A percentile compares a stretch with the other conserved stretches of the same genome.
phyloP scores from a whole-genome alignment of 192 early-diverging fungal genomes.

The Mortierella hygrophila region DNA sequence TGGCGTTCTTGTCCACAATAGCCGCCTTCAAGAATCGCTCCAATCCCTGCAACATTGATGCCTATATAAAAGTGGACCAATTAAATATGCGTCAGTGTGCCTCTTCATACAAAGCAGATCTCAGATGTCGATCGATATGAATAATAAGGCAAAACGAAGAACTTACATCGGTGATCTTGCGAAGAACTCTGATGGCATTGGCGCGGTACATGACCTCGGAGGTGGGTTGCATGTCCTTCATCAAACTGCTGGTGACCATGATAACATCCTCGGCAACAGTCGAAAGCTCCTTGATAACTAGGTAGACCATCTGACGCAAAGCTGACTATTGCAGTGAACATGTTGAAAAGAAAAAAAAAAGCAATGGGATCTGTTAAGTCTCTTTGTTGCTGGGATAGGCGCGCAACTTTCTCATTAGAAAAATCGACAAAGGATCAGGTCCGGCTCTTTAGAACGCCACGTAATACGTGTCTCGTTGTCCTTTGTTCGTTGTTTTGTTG shows the following conservation, averaged over 20 bases:
- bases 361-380: neutral
- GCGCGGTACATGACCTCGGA: constrained; percentile 93
- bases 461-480: neutral
- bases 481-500: too few species aligned
- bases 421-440: neutral
- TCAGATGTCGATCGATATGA: neutral
- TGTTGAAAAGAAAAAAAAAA: constrained; percentile 4
- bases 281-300: constrained; percentile 97
- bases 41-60: constrained; percentile 94
- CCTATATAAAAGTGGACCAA: constrained; percentile 54
- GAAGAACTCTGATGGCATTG: constrained; percentile 95
- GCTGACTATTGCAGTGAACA: constrained; percentile 70
- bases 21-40: constrained; percentile 97
- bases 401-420: neutral
- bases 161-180: constrained; percentile 94
- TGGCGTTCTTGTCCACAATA: constrained; percentile 95
- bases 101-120: neutral
- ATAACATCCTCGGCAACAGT: constrained; percentile 95
- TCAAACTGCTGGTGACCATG: constrained; percentile 95
- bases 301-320: constrained; percentile 96
- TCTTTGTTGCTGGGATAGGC: neutral
- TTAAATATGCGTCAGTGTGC: neutral
- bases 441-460: neutral
- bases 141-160: neutral
- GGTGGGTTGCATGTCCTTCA: constrained; percentile 97